Percentiles rank a stretch among this genome's conserved stretches.
phyloP scores from a whole-genome alignment of 176 grass and related monocot genomes.

The Melocanna baccifera region DNA sequence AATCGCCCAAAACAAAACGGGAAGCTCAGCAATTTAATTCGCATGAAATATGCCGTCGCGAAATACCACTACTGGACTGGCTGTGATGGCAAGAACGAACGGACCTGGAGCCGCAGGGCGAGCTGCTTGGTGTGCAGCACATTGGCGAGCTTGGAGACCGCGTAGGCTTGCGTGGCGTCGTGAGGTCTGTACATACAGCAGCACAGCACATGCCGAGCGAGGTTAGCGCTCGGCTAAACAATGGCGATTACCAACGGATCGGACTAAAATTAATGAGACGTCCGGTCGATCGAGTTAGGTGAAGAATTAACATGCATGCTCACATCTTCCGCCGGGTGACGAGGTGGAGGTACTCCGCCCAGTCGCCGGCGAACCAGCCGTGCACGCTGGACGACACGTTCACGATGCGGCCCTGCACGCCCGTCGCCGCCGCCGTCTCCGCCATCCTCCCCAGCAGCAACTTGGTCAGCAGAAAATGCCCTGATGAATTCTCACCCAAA shows the following conservation, averaged over 20 bases:
- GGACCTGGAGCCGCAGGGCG: constrained; percentile 57
- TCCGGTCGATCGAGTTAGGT: background rate
- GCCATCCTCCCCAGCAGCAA: constrained; percentile 59
- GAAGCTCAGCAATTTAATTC: background rate
- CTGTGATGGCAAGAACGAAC: background rate
- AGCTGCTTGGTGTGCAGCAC: constrained; percentile 82
- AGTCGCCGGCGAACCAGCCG: constrained; percentile 91
- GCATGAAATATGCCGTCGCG: background rate
- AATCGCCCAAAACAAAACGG: background rate
- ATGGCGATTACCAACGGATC: background rate
- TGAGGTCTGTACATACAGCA: constrained; percentile 46
- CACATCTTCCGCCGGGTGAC: constrained; percentile 80
- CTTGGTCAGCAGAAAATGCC: constrained; percentile 84
- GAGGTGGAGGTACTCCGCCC: constrained; percentile 67
- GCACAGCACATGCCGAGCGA: background rate
- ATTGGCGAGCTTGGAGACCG: constrained; percentile 82
- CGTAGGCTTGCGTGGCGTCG: constrained; percentile 89
- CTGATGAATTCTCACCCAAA: constrained; percentile 4
- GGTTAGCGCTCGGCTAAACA: background rate
- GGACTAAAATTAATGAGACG: background rate
- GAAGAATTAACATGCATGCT: background rate
- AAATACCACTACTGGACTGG: too few species aligned
- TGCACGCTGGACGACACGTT: constrained; percentile 97
- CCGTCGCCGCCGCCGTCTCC: constrained; percentile 60
- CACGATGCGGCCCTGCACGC: constrained; percentile 73